phyloP scores from a whole-genome alignment of 1,139 yeast species.

The Diutina rugosa region DNA sequence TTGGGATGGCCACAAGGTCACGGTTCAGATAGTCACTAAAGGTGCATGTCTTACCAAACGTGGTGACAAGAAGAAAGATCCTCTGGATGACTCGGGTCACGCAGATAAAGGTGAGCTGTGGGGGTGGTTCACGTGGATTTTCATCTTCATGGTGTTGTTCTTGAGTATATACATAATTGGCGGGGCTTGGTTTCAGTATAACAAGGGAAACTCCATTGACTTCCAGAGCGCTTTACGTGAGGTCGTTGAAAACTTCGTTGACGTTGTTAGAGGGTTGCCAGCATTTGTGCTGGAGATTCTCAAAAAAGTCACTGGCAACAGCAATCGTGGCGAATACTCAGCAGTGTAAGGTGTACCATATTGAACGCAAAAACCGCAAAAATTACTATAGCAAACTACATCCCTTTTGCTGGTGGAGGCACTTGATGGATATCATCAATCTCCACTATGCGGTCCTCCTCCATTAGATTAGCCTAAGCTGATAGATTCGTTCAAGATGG shows the following conservation, averaged over 20 bases:
- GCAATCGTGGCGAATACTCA: conserved; percentile 76
- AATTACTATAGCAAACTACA: too few species aligned
- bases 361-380: too few species aligned
- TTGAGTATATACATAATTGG: conserved; percentile 64
- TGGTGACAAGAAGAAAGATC: conserved; percentile 10
- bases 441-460: too few species aligned
- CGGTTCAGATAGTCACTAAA: conserved; percentile 16
- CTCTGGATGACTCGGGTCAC: conserved; percentile 11
- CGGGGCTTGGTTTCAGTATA: conserved; percentile 67
- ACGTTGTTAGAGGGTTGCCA: conserved; percentile 52
- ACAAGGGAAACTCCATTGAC: conserved; percentile 38
- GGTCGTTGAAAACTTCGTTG: conserved; percentile 56
- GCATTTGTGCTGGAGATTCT: conserved; percentile 58
- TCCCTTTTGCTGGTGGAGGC: too few species aligned
- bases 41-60: conserved; percentile 27
- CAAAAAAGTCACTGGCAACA: conserved; percentile 56
- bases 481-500: too few species aligned
- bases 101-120: conserved; percentile 35
- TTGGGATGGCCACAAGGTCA: conserved; percentile 20
- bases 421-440: too few species aligned
- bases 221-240: conserved; percentile 49
- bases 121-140: conserved; percentile 73
- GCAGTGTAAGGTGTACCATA: conserved; percentile 42
- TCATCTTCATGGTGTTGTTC: conserved; percentile 52
- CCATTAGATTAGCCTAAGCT: too few species aligned